These are phyloP conservation scores for Suhomyces taliae DNA, from an alignment of 1,139 yeast genomes.

Conservation along the genomic window DNA sequence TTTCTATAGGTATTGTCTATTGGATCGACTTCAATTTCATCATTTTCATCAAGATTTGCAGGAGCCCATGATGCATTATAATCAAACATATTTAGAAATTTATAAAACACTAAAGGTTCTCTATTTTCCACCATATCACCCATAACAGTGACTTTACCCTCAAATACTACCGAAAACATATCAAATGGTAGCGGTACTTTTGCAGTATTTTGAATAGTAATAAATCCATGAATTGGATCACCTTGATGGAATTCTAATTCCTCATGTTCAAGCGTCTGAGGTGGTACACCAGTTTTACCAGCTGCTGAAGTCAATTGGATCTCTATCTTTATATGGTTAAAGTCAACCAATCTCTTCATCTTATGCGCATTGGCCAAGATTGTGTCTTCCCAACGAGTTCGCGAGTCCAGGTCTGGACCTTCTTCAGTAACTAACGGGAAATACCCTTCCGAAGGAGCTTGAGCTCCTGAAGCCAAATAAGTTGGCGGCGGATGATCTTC, in stretches of 20 bases:
- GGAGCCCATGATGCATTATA: conserved; percentile 27
- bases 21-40: conserved; percentile 33
- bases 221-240: conserved; percentile 48
- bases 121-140: conserved; percentile 12
- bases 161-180: conserved; percentile 58
- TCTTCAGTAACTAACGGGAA: conserved; percentile 7
- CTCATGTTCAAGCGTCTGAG: conserved; percentile 16
- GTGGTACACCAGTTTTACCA: conserved; percentile 17
- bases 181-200: conserved; percentile 47
- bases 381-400: conserved; percentile 26
- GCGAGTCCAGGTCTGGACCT: background rate
- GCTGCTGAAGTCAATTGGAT: conserved; percentile 20
- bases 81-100: conserved; percentile 31
- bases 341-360: conserved; percentile 19
- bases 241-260: conserved; percentile 22
- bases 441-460: conserved; percentile 5
- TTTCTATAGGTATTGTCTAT: conserved; percentile 30
- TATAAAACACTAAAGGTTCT: conserved; percentile 19
- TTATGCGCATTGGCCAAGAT: conserved; percentile 27
- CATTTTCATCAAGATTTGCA: conserved; percentile 14
- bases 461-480: conserved; percentile 14
- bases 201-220: conserved; percentile 46
- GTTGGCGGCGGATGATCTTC: conserved; percentile 25
- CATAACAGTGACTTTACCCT: conserved; percentile 37
- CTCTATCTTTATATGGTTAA: conserved; percentile 18